Percentiles rank a stretch among this genome's conserved stretches.
Evolutionary conservation across 1,139 yeast genomes (phyloP).

Genomic region (Pichia sp.): DNA sequence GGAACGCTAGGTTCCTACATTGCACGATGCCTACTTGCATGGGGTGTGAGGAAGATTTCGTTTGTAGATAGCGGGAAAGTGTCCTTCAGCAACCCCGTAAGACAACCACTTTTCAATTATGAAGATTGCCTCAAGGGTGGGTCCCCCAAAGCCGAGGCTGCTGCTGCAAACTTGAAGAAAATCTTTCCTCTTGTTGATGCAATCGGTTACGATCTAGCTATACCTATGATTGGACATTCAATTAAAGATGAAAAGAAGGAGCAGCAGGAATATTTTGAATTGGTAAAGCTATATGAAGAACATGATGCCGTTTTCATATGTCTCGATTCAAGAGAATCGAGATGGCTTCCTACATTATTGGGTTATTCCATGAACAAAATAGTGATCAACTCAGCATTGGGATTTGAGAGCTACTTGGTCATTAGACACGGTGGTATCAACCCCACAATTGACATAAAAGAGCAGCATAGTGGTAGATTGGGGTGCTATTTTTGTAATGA

Average conservation of each 20-base stretch:
- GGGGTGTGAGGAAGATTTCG: conserved; percentile 86
- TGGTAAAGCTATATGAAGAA: conserved; percentile 46
- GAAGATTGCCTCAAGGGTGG: conserved; percentile 74
- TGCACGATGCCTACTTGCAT: conserved; percentile 75
- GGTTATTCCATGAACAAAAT: conserved; percentile 60
- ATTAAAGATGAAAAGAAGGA: conserved; percentile 45
- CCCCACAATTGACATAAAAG: conserved; percentile 18
- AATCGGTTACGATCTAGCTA: conserved; percentile 56
- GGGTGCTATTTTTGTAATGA: conserved; percentile 98
- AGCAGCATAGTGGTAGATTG: conserved; percentile 33
- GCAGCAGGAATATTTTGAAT: conserved; percentile 40
- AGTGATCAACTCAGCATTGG: conserved; percentile 88
- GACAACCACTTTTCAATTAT: conserved; percentile 82
- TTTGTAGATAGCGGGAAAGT: conserved; percentile 86
- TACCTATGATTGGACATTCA: conserved; percentile 97
- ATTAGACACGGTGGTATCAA: conserved; percentile 74
- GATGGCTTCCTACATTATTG: conserved; percentile 92
- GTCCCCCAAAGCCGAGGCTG: conserved; percentile 61
- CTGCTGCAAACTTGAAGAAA: conserved; percentile 62
- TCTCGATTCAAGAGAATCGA: conserved; percentile 90
- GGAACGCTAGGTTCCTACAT: conserved; percentile 96
- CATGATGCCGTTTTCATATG: conserved; percentile 76
- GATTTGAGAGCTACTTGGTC: conserved; percentile 87
- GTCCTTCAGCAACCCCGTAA: conserved; percentile 89
- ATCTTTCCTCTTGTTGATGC: conserved; percentile 75